Evolutionary conservation across 2,329 filamentous ascomycete genomes (phyloP).

Genomic region (Amphichorda felina): DNA sequence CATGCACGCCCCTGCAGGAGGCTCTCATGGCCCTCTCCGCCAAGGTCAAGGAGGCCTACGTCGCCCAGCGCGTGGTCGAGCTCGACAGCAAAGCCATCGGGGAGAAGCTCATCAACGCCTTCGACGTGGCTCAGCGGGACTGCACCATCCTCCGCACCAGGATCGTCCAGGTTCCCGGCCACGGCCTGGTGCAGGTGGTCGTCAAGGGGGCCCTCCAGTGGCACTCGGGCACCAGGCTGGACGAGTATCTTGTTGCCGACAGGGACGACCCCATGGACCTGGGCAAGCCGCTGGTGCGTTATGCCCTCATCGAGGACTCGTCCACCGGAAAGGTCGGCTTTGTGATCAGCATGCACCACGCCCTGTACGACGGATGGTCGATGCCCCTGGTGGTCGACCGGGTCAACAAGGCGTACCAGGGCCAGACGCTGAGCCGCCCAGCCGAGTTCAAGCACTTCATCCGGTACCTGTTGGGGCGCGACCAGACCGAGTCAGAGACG

Average conservation of each 20-base stretch:
- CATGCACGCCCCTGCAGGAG: conserved; percentile 42
- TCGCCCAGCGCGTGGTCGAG: conserved; percentile 35
- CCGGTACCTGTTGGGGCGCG: conserved; percentile 27
- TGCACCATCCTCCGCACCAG: conserved; percentile 34
- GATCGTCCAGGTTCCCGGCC: conserved; percentile 30
- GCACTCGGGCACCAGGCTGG: conserved; percentile 19
- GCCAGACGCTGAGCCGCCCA: conserved; percentile 15
- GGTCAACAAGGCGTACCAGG: conserved; percentile 31
- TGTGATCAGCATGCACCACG: conserved; percentile 43
- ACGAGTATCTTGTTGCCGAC: conserved; percentile 27
- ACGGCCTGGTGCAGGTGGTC: conserved; percentile 34
- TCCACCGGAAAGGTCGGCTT: conserved; percentile 24
- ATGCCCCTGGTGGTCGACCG: conserved; percentile 37
- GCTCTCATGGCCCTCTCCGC: conserved; percentile 40
- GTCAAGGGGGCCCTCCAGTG: conserved; percentile 25
- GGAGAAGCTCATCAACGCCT: conserved; percentile 26
- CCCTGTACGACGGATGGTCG: conserved; percentile 44
- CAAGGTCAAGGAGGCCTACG: conserved; percentile 37
- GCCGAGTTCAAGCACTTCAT: conserved; percentile 38
- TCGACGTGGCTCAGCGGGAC: conserved; percentile 22
- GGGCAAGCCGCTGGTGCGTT: conserved; percentile 32
- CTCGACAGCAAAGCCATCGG: conserved; percentile 23
- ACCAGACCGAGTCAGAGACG: conserved; percentile 24
- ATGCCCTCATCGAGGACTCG: conserved; percentile 24
- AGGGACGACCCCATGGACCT: conserved; percentile 28